Conservation (phyloP, 1,284 basidiomycete genomes). For the Anthracocystis walkeri region DNA sequence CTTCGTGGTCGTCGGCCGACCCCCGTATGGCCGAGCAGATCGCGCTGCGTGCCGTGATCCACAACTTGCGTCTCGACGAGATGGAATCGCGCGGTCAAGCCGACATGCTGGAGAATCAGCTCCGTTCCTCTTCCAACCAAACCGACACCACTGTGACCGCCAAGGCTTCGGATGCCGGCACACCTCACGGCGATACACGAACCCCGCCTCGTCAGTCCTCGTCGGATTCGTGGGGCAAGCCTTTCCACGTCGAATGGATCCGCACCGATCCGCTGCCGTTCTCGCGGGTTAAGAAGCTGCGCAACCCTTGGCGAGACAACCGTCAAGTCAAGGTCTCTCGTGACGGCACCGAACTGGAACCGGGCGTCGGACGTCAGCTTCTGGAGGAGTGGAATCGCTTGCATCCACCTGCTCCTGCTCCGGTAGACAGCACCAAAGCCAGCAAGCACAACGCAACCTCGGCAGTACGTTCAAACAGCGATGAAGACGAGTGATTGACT, state of each 20-base stretch:
- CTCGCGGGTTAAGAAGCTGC: conserved; percentile 79
- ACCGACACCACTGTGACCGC: conserved; percentile 29
- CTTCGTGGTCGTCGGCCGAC: conserved; percentile 55
- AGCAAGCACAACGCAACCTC: conserved; percentile 8
- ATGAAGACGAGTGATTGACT: conserved; percentile 38
- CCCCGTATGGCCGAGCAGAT: conserved; percentile 71
- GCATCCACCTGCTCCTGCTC: conserved; percentile 9
- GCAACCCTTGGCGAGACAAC: conserved; percentile 93
- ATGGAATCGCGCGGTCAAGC: conserved; percentile 53
- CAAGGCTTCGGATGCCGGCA: conserved; percentile 8
- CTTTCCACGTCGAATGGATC: conserved; percentile 89
- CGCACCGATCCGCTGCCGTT: conserved; percentile 82
- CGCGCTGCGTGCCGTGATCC: conserved; percentile 55
- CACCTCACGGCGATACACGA: conserved; percentile 12
- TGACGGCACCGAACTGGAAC: conserved; percentile 92
- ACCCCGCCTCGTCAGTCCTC: conserved; percentile 38
- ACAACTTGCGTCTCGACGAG: conserved; percentile 64
- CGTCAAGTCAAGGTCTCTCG: conserved; percentile 86
- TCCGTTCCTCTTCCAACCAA: conserved; percentile 44
- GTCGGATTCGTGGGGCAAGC: conserved; percentile 62
- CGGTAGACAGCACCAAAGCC: conserved; percentile 20
- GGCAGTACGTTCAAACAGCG: conserved; percentile 20
- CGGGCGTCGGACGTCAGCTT: conserved; percentile 79
- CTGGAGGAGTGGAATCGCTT: conserved; percentile 79
- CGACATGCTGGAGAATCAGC: conserved; percentile 51